Base-by-base conservation (phyloP, 192 early-diverging fungal genomes). In the Spinellus fusiger region DNA sequence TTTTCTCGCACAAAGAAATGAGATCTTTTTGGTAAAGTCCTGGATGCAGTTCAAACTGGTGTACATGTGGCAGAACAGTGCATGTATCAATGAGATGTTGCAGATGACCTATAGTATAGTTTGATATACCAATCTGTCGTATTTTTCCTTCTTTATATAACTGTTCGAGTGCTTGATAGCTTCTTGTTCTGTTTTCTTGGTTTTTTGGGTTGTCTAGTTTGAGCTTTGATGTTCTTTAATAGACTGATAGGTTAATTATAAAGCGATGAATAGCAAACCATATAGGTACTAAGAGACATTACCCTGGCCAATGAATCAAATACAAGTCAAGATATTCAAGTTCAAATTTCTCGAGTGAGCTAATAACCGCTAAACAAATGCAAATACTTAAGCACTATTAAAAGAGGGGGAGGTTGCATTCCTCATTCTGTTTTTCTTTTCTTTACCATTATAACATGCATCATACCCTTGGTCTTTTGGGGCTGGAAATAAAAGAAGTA, bases 291-390 rank as follows among this genome's bases (percentile, higher is more conserved):
- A 49, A 29, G 3, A 26, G 28, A 9, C 10, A 47, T 74, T 74
- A 83, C 65, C 87, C 85, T 22, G 89, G 89, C 89, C 89, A 90
- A 54, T 90, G 89, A 31, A 90, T 87, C 8, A 90, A 70, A 32
- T 86, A 90, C 0, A 90, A 71, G 60, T 90, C 89, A 35, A 90
- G 71, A 32, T 90, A 89, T 27, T 86, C 82, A 5, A 86, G 64
- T 31, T 77, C 69, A 33, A 89, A 77, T n/a, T 78, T 64, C 22
- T 68, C n/a, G 5, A 89, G 62, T 15, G 84, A 87, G 9, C 68
- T 64, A 2, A 57, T 61, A 12, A 87, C 79, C 8, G 86, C 88
- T 78, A 56, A 3, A 25, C 37, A 27, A 37, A 46, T 22, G 46
- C 16, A 62, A 6, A 67, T 25, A 37, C 35, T 13, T 37, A 25